These are phyloP conservation scores for Vittaforma corneae DNA, from an alignment of 371 early-diverging fungal genomes.

Conservation along the genomic window DNA sequence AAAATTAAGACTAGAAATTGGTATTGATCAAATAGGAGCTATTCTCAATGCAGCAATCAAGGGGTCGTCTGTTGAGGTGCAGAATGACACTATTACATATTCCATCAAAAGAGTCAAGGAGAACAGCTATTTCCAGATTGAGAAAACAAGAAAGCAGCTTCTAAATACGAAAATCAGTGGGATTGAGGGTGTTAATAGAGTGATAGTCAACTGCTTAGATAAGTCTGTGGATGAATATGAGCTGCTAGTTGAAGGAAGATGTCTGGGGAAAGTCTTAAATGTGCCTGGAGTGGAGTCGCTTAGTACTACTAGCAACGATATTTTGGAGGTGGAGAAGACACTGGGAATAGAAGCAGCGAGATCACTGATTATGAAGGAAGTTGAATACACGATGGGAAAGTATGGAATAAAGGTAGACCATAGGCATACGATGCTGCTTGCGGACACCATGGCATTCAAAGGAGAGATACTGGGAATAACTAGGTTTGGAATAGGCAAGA, in stretches of 20 bases:
- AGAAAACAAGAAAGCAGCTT: conserved; percentile 70
- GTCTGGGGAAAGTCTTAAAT: conserved; percentile 75
- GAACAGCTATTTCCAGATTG: conserved; percentile 64
- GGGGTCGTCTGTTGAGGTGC: conserved; percentile 57
- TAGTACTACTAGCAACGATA: conserved; percentile 73
- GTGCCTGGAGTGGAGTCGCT: conserved; percentile 63
- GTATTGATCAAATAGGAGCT: conserved; percentile 71
- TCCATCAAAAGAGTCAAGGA: conserved; percentile 60
- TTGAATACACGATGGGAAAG: conserved; percentile 70
- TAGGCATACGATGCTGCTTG: conserved; percentile 88
- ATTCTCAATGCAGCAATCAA: conserved; percentile 17
- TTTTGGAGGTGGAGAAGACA: conserved; percentile 76
- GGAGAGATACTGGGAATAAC: conserved; percentile 96
- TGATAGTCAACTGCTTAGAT: conserved; percentile 68
- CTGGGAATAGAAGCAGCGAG: conserved; percentile 94
- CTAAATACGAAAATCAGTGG: conserved; percentile 71
- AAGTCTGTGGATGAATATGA: conserved; percentile 57
- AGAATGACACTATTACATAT: conserved; percentile 63
- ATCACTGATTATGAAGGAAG: conserved; percentile 66
- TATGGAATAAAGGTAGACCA: conserved; percentile 91
- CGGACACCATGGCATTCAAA: conserved; percentile 94
- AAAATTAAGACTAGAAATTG: conserved; percentile 63
- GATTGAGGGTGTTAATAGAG: conserved; percentile 69
- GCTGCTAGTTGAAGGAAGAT: conserved; percentile 81
- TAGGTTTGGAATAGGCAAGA: conserved; percentile 92